phyloP scores from a whole-genome alignment of 441 rosid species.

The Pelargonium australe region DNA sequence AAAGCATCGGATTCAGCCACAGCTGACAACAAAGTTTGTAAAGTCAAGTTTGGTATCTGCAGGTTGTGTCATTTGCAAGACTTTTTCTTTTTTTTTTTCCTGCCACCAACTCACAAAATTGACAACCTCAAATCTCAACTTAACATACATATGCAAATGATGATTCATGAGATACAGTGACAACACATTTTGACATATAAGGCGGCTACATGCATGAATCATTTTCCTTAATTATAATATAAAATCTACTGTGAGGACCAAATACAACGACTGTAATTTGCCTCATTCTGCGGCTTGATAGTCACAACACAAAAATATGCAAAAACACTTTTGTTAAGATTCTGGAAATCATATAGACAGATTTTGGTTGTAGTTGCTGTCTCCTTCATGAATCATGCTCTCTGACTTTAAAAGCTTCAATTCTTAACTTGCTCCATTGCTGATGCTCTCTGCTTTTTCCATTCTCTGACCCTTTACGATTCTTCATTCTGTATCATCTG shows the following conservation, averaged over 20 bases:
- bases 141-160: no score
- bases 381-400: neutral
- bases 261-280: conserved; percentile 23
- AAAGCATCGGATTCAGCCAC: neutral
- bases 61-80: no score
- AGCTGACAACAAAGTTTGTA: neutral
- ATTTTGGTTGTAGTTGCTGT: neutral
- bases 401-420: conserved; percentile 40
- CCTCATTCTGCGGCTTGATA: conserved; percentile 23
- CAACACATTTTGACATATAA: no score
- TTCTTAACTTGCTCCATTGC: neutral
- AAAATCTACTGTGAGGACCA: no score
- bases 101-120: no score
- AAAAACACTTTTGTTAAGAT: no score
- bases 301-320: neutral
- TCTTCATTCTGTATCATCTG: neutral
- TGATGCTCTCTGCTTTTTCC: conserved; percentile 23
- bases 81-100: no score
- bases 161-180: no score
- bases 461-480: conserved; percentile 13
- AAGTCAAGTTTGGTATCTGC: conserved; percentile 6
- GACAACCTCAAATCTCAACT: no score
- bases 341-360: neutral
- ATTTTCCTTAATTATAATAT: conserved; percentile 37
- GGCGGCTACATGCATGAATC: no score